Evolutionary conservation across 495 filamentous ascomycete species (phyloP), one percentile per base, ranked within the genome.

Genomic region (Massariosphaeria phaeospora): DNA sequence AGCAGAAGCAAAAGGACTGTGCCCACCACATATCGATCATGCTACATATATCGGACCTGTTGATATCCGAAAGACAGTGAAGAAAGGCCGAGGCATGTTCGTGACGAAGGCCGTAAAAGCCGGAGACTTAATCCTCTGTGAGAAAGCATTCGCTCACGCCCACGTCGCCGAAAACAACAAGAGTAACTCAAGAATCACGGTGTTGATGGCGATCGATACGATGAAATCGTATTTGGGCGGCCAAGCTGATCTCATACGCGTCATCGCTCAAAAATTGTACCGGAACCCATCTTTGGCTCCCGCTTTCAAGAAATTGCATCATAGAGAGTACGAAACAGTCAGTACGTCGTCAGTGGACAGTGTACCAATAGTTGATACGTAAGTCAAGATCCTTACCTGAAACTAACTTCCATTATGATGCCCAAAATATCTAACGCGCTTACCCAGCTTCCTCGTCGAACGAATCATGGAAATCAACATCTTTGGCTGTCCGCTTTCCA

Each of bases 91-190:
- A n/a, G 76, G 76, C 1, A 52, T 79, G 1, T 81, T 79, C 48
- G 69, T 73, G 0, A 76, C 76, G 6, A 61, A 67, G 29, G 69
- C 61, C 7, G 70, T 83, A 21, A 66, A 72, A 42, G 72, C 74
- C 0, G 80, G 79, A 0, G 77, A 80, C 8, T 66, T 82, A 12
- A 55, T 82, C 0, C 50, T 83, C 5, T 79, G 76, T 49, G 78
- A 81, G 49, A 82, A 81, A 53, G 77, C 79, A 1, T 78, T 81
- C 45, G 58, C 58, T n/a, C 34, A 66, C 52, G 59, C 67, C 29
- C 72, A 62, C 46, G 53, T 45, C 1, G 1, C 21, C 34, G 9
- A 48, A 33, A 13, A 27, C 63, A 62, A 31, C 52, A 57, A 26
- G 35, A 56, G 53, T 10, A 62, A 41, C 2, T 8, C 47, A 8